Percentiles rank a stretch among this genome's conserved stretches.
Evolutionary conservation across 805 yeast genomes (phyloP).

Genomic region (Yarrowia sp.): DNA sequence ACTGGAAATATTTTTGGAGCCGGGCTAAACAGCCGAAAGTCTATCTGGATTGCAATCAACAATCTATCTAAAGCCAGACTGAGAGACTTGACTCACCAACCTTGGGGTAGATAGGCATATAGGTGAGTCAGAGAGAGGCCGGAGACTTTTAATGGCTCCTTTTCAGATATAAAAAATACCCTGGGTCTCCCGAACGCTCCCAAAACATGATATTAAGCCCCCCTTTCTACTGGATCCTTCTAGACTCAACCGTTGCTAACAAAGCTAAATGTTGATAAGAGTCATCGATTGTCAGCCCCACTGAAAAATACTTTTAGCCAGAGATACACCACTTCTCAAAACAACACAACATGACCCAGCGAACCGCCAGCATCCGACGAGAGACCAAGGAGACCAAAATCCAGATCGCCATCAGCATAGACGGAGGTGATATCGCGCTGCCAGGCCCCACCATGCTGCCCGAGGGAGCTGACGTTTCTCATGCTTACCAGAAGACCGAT

Average conservation of each 20-base stretch:
- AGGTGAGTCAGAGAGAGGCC: background rate
- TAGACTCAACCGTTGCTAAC: slow-evolving; percentile 17
- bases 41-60: background rate
- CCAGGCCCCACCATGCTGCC: slow-evolving; percentile 54
- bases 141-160: background rate
- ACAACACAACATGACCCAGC: slow-evolving; percentile 30
- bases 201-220: too few relatives aligned
- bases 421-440: slow-evolving; percentile 76
- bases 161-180: background rate
- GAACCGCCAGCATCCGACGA: slow-evolving; percentile 55
- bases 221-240: background rate
- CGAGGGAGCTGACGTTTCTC: slow-evolving; percentile 41
- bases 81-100: slow-evolving; percentile 4
- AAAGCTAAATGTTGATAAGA: slow-evolving; percentile 26
- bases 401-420: slow-evolving; percentile 76
- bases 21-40: background rate
- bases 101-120: background rate
- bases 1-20: background rate
- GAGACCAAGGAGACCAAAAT: slow-evolving; percentile 92
- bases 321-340: too few relatives aligned
- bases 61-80: background rate
- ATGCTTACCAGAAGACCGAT: slow-evolving; percentile 67
- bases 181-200: too few relatives aligned
- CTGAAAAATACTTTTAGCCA: slow-evolving; percentile 14
- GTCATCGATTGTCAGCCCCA: slow-evolving; percentile 26